Evolutionary conservation across 345 rosid species (phyloP), one percentile per base, ranked within the genome.

Genomic region (Citrus reticulata): DNA sequence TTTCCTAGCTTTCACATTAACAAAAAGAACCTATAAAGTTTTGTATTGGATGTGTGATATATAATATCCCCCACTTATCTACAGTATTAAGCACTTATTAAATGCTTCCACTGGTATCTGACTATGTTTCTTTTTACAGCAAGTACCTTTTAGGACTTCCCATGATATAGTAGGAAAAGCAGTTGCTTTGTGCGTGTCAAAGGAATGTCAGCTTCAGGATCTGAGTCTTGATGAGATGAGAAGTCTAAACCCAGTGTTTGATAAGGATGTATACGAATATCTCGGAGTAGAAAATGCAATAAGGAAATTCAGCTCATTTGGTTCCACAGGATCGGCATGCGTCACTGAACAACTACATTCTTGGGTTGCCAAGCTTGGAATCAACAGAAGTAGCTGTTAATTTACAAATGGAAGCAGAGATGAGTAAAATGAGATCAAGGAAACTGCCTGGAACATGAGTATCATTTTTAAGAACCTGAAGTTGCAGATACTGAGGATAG

Each of bases 121-220:
- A 77, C 40, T 22, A 1, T 20, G 8, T 55, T 32, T 61, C 74
- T 30, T 67, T 83, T 29, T 72, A 37, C 93, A 96, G 99, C 95
- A 95, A 22, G 73, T 90, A 79, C 97, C 99, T 54, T 96, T 96
- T 79, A 88, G 99, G 84, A 93, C 98, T 62, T 91, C 99, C 70
- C 99, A 96, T 73, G 99, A 96, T 73, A 74, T 96, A 64, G 99
- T 91, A 37, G 98, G 99, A 34, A 91, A 91, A 80, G 86, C 92
- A 9, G 99, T 96, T 76, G 94, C 95, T 14, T 84, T 94, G 34
- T 94, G 99, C 42, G 90, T 93, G 7, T 82, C 91, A 17, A 89
- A 83, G 82, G 85, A 86, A 68, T 94, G 97, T 79, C 91, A 90
- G 74, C 98, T 96, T 70, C 88, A 86, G 90, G 90, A 89, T 67